A percentile compares a stretch with the other conserved stretches of the same genome.
Evolutionary conservation across 306 rosid genomes (phyloP).

Genomic region (Medicago arabica): DNA sequence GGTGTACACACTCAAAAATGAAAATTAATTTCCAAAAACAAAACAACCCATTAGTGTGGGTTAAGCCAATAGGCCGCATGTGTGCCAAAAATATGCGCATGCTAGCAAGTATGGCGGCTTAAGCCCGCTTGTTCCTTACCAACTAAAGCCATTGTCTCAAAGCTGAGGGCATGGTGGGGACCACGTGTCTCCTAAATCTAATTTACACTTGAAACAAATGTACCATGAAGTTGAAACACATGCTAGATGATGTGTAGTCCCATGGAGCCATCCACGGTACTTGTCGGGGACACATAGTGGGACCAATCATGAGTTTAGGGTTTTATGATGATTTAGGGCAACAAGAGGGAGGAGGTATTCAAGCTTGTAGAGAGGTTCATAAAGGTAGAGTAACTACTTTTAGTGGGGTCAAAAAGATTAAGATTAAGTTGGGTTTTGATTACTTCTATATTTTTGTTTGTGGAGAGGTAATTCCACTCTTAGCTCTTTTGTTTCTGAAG

Average conservation of each 20-base stretch:
- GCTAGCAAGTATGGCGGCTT: slow-evolving; percentile 72
- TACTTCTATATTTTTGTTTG: no score
- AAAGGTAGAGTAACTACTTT: slow-evolving; percentile 40
- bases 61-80: slow-evolving; percentile 44
- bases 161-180: slow-evolving; percentile 62
- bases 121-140: slow-evolving; percentile 47
- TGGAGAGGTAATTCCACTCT: no score
- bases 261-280: slow-evolving; percentile 69
- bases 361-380: slow-evolving; percentile 43
- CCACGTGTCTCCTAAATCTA: slow-evolving; percentile 58
- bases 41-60: slow-evolving; percentile 40
- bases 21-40: background rate
- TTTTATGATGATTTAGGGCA: slow-evolving; percentile 53
- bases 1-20: slow-evolving; percentile 38
- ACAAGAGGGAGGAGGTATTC: slow-evolving; percentile 21
- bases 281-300: slow-evolving; percentile 82
- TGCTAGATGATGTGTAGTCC: slow-evolving; percentile 72
- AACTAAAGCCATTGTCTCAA: slow-evolving; percentile 60
- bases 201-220: slow-evolving; percentile 46
- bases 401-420: slow-evolving; percentile 47
- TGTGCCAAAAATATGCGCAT: slow-evolving; percentile 62
- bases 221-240: slow-evolving; percentile 78
- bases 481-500: no score
- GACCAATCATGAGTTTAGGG: slow-evolving; percentile 71
- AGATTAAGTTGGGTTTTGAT: slow-evolving; percentile 35